Percentiles rank a stretch among this genome's conserved stretches.
Conservation (phyloP, 2,329 filamentous ascomycete species). For the Fusarium compactum region DNA sequence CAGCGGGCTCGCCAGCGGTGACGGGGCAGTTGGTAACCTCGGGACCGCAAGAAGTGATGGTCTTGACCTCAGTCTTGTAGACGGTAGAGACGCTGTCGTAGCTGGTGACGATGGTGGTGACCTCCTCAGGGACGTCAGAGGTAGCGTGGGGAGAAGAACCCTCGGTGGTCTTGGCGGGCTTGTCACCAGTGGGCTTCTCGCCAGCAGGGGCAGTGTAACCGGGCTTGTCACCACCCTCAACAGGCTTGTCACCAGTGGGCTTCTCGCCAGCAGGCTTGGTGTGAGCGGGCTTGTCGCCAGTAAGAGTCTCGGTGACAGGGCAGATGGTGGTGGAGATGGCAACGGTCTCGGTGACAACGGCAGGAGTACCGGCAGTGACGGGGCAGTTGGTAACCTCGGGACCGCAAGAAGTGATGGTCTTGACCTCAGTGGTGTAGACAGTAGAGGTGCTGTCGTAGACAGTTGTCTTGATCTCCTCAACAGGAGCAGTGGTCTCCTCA, state of each 20-base stretch:
- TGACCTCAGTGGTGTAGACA: slow-evolving; percentile 62
- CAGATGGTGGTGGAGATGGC: slow-evolving; percentile 71
- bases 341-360: slow-evolving; percentile 65
- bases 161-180: slow-evolving; percentile 33
- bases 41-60: slow-evolving; percentile 44
- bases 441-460: slow-evolving; percentile 61
- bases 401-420: slow-evolving; percentile 65
- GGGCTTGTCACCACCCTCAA: slow-evolving; percentile 24
- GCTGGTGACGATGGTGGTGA: slow-evolving; percentile 35
- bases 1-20: slow-evolving; percentile 41
- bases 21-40: slow-evolving; percentile 63
- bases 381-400: slow-evolving; percentile 64
- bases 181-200: slow-evolving; percentile 30
- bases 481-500: slow-evolving; percentile 43
- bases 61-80: slow-evolving; percentile 37
- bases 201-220: slow-evolving; percentile 18
- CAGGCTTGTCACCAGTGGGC: slow-evolving; percentile 30
- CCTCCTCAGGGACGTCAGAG: slow-evolving; percentile 41
- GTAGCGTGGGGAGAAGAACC: slow-evolving; percentile 40
- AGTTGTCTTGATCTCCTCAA: slow-evolving; percentile 48
- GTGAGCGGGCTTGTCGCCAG: slow-evolving; percentile 25
- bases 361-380: slow-evolving; percentile 57
- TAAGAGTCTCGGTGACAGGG: slow-evolving; percentile 67
- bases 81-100: slow-evolving; percentile 29
- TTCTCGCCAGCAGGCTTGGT: slow-evolving; percentile 28